Percentiles rank a stretch among this genome's conserved stretches.
phyloP scores from a whole-genome alignment of 495 filamentous ascomycete genomes.

The Rhizodiscina lignyota region DNA sequence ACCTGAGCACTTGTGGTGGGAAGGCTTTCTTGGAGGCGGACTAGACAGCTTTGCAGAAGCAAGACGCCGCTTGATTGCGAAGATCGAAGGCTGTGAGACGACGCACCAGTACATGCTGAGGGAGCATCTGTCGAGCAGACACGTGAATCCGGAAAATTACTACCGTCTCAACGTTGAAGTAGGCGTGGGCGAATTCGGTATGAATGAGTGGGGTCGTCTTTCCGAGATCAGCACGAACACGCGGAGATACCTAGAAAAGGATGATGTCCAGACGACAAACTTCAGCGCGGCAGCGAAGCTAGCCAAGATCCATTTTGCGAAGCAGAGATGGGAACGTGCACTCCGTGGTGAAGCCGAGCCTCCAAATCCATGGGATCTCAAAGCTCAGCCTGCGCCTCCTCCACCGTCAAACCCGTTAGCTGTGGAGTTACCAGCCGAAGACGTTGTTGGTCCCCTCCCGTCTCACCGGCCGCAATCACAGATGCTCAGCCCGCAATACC shows the following conservation, averaged over 20 bases:
- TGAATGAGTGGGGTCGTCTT: slow-evolving; percentile 94
- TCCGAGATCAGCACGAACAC: slow-evolving; percentile 89
- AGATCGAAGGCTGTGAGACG: slow-evolving; percentile 89
- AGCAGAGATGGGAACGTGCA: slow-evolving; percentile 25
- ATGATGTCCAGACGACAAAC: slow-evolving; percentile 55
- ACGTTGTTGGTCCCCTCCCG: slow-evolving; percentile 21
- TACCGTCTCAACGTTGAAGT: slow-evolving; percentile 95
- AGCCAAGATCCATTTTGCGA: slow-evolving; percentile 63
- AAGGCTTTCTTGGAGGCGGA: slow-evolving; percentile 61
- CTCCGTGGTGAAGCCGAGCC: slow-evolving; percentile 4
- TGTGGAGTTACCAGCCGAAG: slow-evolving; percentile 49
- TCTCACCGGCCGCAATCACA: slow-evolving; percentile 6
- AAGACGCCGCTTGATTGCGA: slow-evolving; percentile 59
- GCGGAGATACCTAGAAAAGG: slow-evolving; percentile 58
- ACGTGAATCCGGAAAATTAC: slow-evolving; percentile 81
- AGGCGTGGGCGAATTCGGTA: slow-evolving; percentile 92
- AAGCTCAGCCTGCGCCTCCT: background rate
- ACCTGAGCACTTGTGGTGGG: slow-evolving; percentile 69
- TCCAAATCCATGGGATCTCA: background rate
- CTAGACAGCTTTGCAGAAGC: slow-evolving; percentile 80
- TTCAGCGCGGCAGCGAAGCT: slow-evolving; percentile 63
- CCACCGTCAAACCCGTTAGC: slow-evolving; percentile 24
- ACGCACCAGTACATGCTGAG: slow-evolving; percentile 72
- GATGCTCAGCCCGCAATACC: slow-evolving; percentile 14
- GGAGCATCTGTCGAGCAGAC: slow-evolving; percentile 57